Evolutionary conservation across 352 stramenopile species (phyloP).

Genomic region (Pythium aphanidermatum): DNA sequence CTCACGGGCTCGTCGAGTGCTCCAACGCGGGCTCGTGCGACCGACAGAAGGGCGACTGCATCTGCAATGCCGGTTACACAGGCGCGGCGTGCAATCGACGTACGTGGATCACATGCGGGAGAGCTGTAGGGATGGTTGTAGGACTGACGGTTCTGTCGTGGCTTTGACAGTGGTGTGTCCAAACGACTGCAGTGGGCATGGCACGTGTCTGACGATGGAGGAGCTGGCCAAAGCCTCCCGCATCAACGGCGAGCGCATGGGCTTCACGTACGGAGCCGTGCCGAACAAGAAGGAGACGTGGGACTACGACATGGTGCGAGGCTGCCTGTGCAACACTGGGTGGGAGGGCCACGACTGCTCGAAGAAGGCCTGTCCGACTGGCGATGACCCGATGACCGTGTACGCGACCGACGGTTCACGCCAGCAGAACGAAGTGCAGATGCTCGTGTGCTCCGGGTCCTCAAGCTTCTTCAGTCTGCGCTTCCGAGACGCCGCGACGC

Average conservation of each 20-base stretch:
- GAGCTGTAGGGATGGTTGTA: not conserved
- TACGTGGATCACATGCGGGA: slow-evolving; percentile 17
- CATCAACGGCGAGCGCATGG: slow-evolving; percentile 50
- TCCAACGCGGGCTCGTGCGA: slow-evolving; percentile 70
- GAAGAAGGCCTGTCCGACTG: slow-evolving; percentile 79
- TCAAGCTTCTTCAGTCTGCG: slow-evolving; percentile 62
- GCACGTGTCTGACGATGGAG: slow-evolving; percentile 79
- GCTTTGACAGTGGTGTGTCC: slow-evolving; percentile 49
- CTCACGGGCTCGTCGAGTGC: slow-evolving; percentile 58
- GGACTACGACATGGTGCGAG: slow-evolving; percentile 85
- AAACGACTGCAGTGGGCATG: slow-evolving; percentile 75
- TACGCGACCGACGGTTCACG: slow-evolving; percentile 19
- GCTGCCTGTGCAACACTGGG: slow-evolving; percentile 81
- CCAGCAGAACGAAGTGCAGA: slow-evolving; percentile 81
- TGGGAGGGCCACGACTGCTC: slow-evolving; percentile 90
- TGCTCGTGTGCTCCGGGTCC: slow-evolving; percentile 53
- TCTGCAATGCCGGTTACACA: slow-evolving; percentile 56
- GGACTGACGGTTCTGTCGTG: no score
- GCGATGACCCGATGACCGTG: slow-evolving; percentile 83
- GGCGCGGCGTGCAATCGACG: slow-evolving; percentile 65
- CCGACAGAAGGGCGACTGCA: slow-evolving; percentile 59
- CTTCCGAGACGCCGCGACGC: slow-evolving; percentile 62
- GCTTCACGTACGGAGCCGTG: slow-evolving; percentile 53
- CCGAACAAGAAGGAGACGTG: slow-evolving; percentile 84
- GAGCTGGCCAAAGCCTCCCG: slow-evolving; percentile 47